These are phyloP conservation scores for Chaetomium fimeti DNA, from an alignment of 495 filamentous ascomycete species.

Conservation along the genomic window DNA sequence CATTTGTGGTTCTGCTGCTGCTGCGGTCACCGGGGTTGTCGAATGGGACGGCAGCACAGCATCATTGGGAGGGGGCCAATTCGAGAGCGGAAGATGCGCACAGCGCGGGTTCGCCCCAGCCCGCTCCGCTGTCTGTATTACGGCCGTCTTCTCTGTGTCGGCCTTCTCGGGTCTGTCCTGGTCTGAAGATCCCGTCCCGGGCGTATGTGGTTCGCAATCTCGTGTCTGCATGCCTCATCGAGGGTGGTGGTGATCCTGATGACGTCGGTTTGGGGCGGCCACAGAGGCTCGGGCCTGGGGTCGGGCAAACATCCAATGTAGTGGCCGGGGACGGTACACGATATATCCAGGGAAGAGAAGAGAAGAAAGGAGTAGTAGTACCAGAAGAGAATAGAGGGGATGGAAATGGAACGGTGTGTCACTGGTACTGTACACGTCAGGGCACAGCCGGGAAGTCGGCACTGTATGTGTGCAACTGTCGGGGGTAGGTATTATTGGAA, in stretches of 20 bases:
- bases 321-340: neutral
- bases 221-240: slow-evolving; percentile 14
- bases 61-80: slow-evolving; percentile 21
- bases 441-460: no score
- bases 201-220: neutral
- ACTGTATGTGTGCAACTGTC: no score
- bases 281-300: slow-evolving; percentile 17
- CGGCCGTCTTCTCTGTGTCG: no score
- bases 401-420: neutral
- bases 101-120: neutral
- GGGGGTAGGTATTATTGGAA: no score
- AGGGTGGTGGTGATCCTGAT: slow-evolving; percentile 13
- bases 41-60: slow-evolving; percentile 17
- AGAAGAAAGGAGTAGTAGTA: neutral
- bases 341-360: neutral
- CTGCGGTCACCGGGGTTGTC: slow-evolving; percentile 8
- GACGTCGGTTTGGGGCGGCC: slow-evolving; percentile 22
- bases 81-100: neutral
- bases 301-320: slow-evolving; percentile 21
- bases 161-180: neutral
- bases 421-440: no score
- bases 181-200: neutral
- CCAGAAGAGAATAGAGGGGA: neutral
- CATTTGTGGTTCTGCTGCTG: slow-evolving; percentile 30
- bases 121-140: neutral